Conservation (phyloP, 2,329 filamentous ascomycete species). For the Phyllosticta citriasiana region DNA sequence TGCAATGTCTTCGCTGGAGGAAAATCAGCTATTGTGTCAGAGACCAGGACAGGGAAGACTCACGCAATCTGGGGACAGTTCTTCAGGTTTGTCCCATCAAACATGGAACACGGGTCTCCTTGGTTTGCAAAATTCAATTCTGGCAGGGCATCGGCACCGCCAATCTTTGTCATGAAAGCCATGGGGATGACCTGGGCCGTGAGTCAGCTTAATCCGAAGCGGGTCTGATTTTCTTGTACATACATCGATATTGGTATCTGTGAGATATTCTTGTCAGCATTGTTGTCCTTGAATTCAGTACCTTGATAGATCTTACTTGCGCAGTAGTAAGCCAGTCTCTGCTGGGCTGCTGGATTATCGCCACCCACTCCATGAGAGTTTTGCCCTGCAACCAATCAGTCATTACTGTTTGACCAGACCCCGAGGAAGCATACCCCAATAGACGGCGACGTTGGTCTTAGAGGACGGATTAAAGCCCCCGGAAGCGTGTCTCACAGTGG, state of each 20-base stretch:
- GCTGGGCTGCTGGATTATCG: conserved; percentile 38
- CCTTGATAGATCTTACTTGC: conserved; percentile 35
- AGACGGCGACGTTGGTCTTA: conserved; percentile 48
- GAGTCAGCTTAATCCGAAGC: neutral
- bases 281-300: neutral
- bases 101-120: conserved; percentile 50
- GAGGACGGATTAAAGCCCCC: conserved; percentile 14
- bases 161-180: conserved; percentile 52
- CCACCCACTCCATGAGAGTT: conserved; percentile 46
- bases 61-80: conserved; percentile 57
- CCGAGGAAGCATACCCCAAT: conserved; percentile 46
- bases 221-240: neutral
- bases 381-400: conserved; percentile 33
- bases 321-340: conserved; percentile 50
- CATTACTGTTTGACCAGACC: too few relatives aligned
- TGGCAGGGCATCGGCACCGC: conserved; percentile 38
- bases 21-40: neutral
- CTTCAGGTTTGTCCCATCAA: conserved; percentile 47
- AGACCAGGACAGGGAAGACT: conserved; percentile 15
- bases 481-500: neutral
- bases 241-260: conserved; percentile 37
- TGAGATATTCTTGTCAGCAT: neutral
- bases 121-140: conserved; percentile 56
- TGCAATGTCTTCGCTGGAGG: conserved; percentile 35
- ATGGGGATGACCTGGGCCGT: conserved; percentile 45